Conservation (phyloP, 2,329 filamentous ascomycete species). For the Aspergillus novofumigatus region DNA sequence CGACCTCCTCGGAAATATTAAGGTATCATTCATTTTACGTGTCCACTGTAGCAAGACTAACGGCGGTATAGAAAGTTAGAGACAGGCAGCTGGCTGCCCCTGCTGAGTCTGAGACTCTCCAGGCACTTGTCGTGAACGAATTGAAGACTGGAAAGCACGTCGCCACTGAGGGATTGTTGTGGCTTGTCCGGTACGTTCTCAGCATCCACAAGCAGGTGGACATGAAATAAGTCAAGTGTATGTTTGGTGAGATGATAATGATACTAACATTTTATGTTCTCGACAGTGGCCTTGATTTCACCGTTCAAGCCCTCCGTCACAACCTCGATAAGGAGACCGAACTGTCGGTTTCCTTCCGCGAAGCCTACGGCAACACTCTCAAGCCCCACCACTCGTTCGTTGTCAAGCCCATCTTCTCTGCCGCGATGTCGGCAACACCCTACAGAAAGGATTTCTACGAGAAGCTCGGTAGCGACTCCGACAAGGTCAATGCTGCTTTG, state of each 20-base stretch:
- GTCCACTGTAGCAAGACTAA: conserved; percentile 7
- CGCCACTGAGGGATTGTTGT: conserved; percentile 84
- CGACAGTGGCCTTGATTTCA: conserved; percentile 85
- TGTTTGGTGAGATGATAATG: not conserved
- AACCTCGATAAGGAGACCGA: conserved; percentile 71
- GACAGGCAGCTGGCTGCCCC: conserved; percentile 76
- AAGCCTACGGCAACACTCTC: conserved; percentile 78
- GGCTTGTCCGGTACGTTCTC: conserved; percentile 71
- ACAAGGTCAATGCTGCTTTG: conserved; percentile 61
- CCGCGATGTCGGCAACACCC: conserved; percentile 88
- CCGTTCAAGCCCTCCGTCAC: conserved; percentile 72
- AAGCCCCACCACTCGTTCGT: conserved; percentile 88
- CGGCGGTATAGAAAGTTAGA: conserved; percentile 69
- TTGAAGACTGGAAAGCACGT: conserved; percentile 83
- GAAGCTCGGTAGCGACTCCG: conserved; percentile 60
- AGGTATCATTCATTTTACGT: conserved; percentile 50
- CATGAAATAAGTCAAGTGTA: not conserved
- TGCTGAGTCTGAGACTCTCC: conserved; percentile 73
- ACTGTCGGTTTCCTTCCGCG: conserved; percentile 80
- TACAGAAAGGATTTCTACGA: conserved; percentile 91
- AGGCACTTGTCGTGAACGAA: conserved; percentile 81
- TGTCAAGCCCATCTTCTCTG: conserved; percentile 86
- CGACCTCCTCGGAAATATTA: conserved; percentile 88
- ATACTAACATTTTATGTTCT: conserved; percentile 5
- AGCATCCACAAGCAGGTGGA: not conserved